A percentile compares a stretch with the other conserved stretches of the same genome.
Conservation (phyloP, 257 asterid genomes). For the Cinchona pubescens region DNA sequence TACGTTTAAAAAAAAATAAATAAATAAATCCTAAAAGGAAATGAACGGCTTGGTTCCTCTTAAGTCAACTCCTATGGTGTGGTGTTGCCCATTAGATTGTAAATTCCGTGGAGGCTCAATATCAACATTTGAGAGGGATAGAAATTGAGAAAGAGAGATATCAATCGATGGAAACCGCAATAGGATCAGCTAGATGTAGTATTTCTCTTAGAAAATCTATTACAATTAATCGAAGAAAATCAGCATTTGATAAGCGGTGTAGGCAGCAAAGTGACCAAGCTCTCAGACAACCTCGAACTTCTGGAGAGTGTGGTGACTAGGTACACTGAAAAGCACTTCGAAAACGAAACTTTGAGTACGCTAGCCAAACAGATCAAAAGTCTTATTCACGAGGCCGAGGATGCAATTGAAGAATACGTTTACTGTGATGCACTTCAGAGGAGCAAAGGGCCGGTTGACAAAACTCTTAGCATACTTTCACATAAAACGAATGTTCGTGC, state of each 20-base stretch:
- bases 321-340: constrained; percentile 9
- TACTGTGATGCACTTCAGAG: constrained; percentile 6
- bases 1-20: too few species aligned
- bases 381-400: constrained; percentile 18
- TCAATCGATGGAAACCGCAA: background rate
- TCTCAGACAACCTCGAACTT: background rate
- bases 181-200: constrained; percentile 20
- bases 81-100: too few species aligned
- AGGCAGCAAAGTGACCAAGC: background rate
- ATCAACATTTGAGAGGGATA: too few species aligned
- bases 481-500: background rate
- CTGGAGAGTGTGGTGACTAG: background rate
- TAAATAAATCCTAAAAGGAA: too few species aligned
- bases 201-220: constrained; percentile 21
- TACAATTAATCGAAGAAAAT: constrained; percentile 14
- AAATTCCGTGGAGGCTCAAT: too few species aligned
- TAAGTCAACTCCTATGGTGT: too few species aligned
- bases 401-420: constrained; percentile 19
- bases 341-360: background rate
- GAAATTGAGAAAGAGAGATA: too few species aligned
- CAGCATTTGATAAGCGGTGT: constrained; percentile 12
- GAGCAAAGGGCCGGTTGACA: background rate
- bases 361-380: constrained; percentile 14
- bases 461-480: background rate
- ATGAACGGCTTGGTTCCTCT: too few species aligned